A percentile compares a stretch with the other conserved stretches of the same genome.
phyloP scores from a whole-genome alignment of 495 filamentous ascomycete genomes.

The Aspergillus olivimuriae region DNA sequence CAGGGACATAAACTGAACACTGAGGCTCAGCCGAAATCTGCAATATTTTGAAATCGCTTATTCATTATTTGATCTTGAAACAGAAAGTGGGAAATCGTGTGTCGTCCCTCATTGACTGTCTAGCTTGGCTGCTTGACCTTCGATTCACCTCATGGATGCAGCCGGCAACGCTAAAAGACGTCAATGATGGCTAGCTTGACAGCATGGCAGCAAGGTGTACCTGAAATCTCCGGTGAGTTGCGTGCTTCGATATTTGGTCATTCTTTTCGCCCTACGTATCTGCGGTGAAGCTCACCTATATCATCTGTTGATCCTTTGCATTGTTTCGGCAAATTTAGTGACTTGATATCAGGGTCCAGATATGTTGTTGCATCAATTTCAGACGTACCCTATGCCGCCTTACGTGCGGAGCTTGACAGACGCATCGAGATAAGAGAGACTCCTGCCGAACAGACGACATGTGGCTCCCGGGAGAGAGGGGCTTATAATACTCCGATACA shows the following conservation, averaged over 20 bases:
- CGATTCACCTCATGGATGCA: constrained; percentile 20
- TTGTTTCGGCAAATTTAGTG: background rate
- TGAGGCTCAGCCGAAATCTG: too few relatives aligned
- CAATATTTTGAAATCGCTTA: too few relatives aligned
- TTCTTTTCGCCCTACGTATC: too few relatives aligned
- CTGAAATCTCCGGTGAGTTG: constrained; percentile 10
- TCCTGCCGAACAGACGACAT: constrained; percentile 32
- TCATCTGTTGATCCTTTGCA: too few relatives aligned
- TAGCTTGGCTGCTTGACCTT: too few relatives aligned
- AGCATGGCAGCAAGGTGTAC: constrained; percentile 1
- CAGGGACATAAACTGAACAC: too few relatives aligned
- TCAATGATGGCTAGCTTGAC: constrained; percentile 4
- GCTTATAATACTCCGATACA: constrained; percentile 63
- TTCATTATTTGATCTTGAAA: too few relatives aligned
- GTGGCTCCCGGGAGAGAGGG: constrained; percentile 55
- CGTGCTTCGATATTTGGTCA: background rate
- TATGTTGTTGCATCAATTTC: constrained; percentile 17
- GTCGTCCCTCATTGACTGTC: too few relatives aligned
- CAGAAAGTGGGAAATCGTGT: too few relatives aligned
- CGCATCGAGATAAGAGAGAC: constrained; percentile 18
- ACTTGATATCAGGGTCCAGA: constrained; percentile 16
- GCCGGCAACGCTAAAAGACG: background rate
- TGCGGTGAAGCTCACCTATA: too few relatives aligned
- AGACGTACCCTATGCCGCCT: constrained; percentile 22
- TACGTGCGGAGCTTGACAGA: constrained; percentile 29